Percentiles rank a stretch among this genome's conserved stretches.
These are phyloP conservation scores for Solanum aculeatissimum DNA, from an alignment of 305 asterid genomes.

Conservation along the genomic window DNA sequence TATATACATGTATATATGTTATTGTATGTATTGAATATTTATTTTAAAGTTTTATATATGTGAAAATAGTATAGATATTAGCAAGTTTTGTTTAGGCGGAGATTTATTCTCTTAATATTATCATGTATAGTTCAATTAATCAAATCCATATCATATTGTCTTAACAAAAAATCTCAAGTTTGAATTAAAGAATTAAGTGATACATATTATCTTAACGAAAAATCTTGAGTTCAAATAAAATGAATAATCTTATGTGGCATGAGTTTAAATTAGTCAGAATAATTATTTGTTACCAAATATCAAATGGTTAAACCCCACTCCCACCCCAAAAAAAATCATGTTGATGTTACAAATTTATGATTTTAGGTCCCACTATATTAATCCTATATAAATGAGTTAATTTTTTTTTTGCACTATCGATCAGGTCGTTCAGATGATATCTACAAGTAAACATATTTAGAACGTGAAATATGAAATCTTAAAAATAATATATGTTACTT, in stretches of 20 bases:
- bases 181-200: too few relatives aligned
- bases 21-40: too few relatives aligned
- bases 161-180: too few relatives aligned
- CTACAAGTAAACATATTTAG: neutral
- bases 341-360: neutral
- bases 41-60: too few relatives aligned
- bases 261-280: neutral
- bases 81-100: too few relatives aligned
- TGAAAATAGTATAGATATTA: too few relatives aligned
- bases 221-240: neutral
- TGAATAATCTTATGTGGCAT: accelerated
- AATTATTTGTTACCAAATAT: neutral
- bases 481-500: neutral
- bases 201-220: neutral
- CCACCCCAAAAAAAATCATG: neutral
- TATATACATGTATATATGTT: too few relatives aligned
- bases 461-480: neutral
- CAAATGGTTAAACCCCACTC: neutral
- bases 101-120: too few relatives aligned
- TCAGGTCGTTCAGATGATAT: neutral
- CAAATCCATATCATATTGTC: too few relatives aligned
- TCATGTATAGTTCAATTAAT: too few relatives aligned
- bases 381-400: neutral
- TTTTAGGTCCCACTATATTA: neutral
- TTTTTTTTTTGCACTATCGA: neutral